Percentiles rank a stretch among this genome's conserved stretches.
Conservation (phyloP, 352 stramenopile species). For the Pythium monospermum region DNA sequence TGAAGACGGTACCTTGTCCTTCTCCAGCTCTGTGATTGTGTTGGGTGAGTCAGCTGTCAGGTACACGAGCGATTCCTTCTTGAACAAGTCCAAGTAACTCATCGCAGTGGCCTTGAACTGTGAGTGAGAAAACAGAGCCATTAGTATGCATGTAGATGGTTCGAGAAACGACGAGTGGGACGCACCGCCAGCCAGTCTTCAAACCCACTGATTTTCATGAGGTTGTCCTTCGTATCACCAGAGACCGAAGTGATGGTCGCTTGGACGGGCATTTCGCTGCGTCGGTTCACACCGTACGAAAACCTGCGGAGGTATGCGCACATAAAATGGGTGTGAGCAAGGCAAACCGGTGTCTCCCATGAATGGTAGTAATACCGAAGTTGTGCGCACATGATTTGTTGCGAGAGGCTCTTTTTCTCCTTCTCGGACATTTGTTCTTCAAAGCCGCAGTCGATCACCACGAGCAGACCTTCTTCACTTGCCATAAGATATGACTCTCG, state of each 20-base stretch:
- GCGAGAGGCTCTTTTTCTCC: constrained; percentile 91
- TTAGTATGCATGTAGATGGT: too few species aligned
- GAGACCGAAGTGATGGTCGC: constrained; percentile 63
- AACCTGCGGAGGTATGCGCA: constrained; percentile 53
- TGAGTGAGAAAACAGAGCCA: background rate
- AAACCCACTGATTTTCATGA: constrained; percentile 92
- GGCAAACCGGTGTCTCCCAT: background rate
- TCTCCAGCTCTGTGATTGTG: constrained; percentile 82
- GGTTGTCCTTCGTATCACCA: constrained; percentile 69
- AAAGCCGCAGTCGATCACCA: constrained; percentile 94
- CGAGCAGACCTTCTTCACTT: constrained; percentile 70
- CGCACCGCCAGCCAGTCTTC: constrained; percentile 63
- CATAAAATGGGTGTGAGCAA: background rate
- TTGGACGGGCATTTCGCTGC: constrained; percentile 47
- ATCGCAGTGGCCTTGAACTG: constrained; percentile 55
- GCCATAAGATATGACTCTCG: constrained; percentile 73
- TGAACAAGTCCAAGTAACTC: constrained; percentile 72
- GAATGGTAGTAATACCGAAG: background rate
- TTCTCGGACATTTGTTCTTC: constrained; percentile 91
- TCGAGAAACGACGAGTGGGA: constrained; percentile 7
- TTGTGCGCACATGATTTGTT: constrained; percentile 91
- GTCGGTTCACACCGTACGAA: constrained; percentile 74
- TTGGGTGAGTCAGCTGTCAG: constrained; percentile 93
- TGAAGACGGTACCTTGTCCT: constrained; percentile 51
- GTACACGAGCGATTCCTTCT: constrained; percentile 90